These are phyloP conservation scores for Xerocomus potaroensis DNA, from an alignment of 768 basidiomycete species.

Conservation along the genomic window DNA sequence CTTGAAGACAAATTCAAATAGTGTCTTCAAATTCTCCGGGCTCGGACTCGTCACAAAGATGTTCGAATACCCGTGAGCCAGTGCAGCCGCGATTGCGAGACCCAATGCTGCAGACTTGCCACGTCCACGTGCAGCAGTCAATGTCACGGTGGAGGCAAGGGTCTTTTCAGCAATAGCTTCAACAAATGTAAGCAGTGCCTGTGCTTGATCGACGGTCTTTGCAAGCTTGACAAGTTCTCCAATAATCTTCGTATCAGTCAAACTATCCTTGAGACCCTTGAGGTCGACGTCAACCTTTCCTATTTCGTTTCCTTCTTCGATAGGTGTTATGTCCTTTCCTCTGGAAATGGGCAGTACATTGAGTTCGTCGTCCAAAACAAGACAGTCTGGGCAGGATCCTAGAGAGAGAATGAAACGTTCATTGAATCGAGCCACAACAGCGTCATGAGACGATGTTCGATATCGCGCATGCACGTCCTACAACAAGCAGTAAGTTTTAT, in stretches of 20 bases:
- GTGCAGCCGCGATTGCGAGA: slow-evolving; percentile 86
- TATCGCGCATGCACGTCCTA: slow-evolving; percentile 97
- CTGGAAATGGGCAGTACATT: slow-evolving; percentile 95
- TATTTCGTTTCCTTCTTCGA: slow-evolving; percentile 48
- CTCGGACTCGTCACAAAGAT: slow-evolving; percentile 97
- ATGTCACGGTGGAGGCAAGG: slow-evolving; percentile 87
- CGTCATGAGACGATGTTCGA: slow-evolving; percentile 84
- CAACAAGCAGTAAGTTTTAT: not conserved
- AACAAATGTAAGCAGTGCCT: slow-evolving; percentile 90
- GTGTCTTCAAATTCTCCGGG: slow-evolving; percentile 94
- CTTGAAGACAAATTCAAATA: slow-evolving; percentile 98
- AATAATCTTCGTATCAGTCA: slow-evolving; percentile 80
- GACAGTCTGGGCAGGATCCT: slow-evolving; percentile 86
- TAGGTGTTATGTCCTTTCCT: slow-evolving; percentile 83
- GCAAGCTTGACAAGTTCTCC: slow-evolving; percentile 88
- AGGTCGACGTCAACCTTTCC: slow-evolving; percentile 61
- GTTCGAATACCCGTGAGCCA: slow-evolving; percentile 93
- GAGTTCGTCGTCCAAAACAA: slow-evolving; percentile 95
- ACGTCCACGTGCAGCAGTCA: slow-evolving; percentile 92
- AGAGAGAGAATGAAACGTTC: slow-evolving; percentile 98
- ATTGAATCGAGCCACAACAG: slow-evolving; percentile 93
- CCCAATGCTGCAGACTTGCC: slow-evolving; percentile 98
- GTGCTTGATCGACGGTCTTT: slow-evolving; percentile 91
- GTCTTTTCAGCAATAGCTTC: slow-evolving; percentile 93
- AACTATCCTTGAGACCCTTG: slow-evolving; percentile 68